Base-by-base conservation (phyloP, 2,329 filamentous ascomycete genomes). In the Colletotrichum eleusines region DNA sequence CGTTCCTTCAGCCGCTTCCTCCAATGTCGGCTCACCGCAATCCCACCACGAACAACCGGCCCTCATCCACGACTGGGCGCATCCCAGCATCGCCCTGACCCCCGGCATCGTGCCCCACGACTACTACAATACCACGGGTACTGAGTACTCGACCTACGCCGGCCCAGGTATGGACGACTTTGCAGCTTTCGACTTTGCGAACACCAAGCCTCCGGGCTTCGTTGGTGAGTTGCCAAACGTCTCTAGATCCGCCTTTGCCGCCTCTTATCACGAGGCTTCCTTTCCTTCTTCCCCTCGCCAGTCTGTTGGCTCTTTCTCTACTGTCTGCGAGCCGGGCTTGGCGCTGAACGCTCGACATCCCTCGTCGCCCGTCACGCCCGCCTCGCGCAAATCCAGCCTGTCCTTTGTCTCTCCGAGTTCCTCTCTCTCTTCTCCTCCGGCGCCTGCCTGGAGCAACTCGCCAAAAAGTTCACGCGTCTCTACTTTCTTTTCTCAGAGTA, bases 21-120 rank as follows among this genome's bases (percentile, higher is more conserved):
- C 91, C 11, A 89, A 88, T 64, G 87, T 90, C 72, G 90, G 90
- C 67, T 93, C 91, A 28, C 91, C 91, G 33, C 88, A 89, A 75
- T 90, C 90, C 1, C 86, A 87, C 73, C 86, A 88, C 76, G 86
- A 86, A 66, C 87, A 88, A 74, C 80, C 87, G 73, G 87, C 87
- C 72, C 83, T 84, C 75, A 85, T 88, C 61, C 84, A 89, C 55
- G 88, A 90, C 71, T 92, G 90, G 88, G 80, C 85, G 71, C 78
- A 82, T 70, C 81, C 87, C 62, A 86, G 86, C 63, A 81, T 92
- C 44, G 88, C 86, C 61, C 83, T 92, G 66, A 88, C 87, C 74
- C 90, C 91, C 38, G 82, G 85, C 76, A 92, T 94, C 72, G 88
- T 92, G 61, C 85, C 86, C 74, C 83, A 87, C 71, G 83, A 85